Evolutionary conservation across 2,329 filamentous ascomycete genomes (phyloP).

Genomic region (Microsporum canis): DNA sequence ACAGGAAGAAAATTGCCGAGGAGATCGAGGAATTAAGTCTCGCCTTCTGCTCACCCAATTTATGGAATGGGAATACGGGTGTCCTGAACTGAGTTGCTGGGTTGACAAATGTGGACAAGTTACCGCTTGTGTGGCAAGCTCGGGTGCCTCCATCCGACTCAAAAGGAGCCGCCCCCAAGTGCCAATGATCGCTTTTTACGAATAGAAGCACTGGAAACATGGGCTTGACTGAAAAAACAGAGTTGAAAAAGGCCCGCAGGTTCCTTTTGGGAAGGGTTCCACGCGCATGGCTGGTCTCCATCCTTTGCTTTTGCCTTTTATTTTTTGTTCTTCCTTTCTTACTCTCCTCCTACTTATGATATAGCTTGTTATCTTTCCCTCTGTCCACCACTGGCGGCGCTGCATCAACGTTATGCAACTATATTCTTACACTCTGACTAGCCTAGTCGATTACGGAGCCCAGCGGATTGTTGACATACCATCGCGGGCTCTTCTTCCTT

Average conservation of each 20-base stretch:
- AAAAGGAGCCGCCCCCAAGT: constrained; percentile 3
- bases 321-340: not conserved
- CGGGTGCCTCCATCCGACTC: constrained; percentile 3
- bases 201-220: not conserved
- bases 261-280: constrained; percentile 5
- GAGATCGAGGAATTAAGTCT: not conserved
- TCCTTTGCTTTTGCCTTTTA: not conserved
- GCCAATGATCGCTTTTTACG: constrained; percentile 1
- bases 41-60: not conserved
- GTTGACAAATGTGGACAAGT: not conserved
- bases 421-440: not conserved
- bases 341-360: not conserved
- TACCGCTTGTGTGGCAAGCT: constrained; percentile 4
- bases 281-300: constrained; percentile 3
- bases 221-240: constrained; percentile 1
- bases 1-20: not conserved
- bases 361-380: not conserved
- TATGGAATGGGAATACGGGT: not conserved
- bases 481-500: not conserved
- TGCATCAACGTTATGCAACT: constrained; percentile 1
- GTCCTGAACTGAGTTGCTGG: not conserved
- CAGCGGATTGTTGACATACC: not conserved
- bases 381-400: not conserved
- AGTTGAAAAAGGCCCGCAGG: constrained; percentile 2
- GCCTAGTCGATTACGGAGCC: not conserved